phyloP scores from a whole-genome alignment of 257 asterid genomes.

The Lantana camara region DNA sequence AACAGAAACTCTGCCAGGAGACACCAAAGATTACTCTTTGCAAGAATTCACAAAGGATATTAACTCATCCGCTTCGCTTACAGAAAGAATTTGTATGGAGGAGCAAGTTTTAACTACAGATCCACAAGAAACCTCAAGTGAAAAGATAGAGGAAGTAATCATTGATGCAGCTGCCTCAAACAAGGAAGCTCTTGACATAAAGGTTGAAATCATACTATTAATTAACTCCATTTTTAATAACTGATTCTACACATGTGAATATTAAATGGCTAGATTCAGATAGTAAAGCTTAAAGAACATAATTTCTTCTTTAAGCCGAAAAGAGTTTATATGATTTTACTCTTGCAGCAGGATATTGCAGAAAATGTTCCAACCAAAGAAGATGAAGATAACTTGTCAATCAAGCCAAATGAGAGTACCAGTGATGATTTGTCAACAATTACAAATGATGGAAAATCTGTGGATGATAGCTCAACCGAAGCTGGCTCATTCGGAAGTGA shows the following conservation, averaged over 20 bases:
- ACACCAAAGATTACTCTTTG: constrained; percentile 8
- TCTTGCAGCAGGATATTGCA: constrained; percentile 24
- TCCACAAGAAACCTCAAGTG: constrained; percentile 25
- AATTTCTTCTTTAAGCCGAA: not conserved
- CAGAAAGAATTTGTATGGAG: not conserved
- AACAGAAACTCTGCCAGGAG: constrained; percentile 17
- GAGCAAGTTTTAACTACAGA: constrained; percentile 10
- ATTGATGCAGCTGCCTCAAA: constrained; percentile 22
- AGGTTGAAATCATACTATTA: constrained; percentile 6
- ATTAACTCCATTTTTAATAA: not conserved
- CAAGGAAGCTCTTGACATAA: constrained; percentile 22
- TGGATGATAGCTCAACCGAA: constrained; percentile 10
- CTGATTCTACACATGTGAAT: not conserved
- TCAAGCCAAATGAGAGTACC: not conserved
- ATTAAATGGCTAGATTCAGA: not conserved
- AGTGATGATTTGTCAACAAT: constrained; percentile 6
- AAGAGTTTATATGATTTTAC: not conserved
- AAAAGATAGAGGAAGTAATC: constrained; percentile 15
- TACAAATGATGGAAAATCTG: constrained; percentile 7
- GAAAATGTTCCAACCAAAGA: constrained; percentile 20
- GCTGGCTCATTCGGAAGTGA: constrained; percentile 14
- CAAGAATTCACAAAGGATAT: not conserved
- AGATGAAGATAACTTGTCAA: constrained; percentile 17
- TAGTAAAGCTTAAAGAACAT: not conserved
- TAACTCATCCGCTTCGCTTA: not conserved